These are phyloP conservation scores for Nannizzia gypsea DNA, from an alignment of 2,329 filamentous ascomycete species.

Conservation along the genomic window DNA sequence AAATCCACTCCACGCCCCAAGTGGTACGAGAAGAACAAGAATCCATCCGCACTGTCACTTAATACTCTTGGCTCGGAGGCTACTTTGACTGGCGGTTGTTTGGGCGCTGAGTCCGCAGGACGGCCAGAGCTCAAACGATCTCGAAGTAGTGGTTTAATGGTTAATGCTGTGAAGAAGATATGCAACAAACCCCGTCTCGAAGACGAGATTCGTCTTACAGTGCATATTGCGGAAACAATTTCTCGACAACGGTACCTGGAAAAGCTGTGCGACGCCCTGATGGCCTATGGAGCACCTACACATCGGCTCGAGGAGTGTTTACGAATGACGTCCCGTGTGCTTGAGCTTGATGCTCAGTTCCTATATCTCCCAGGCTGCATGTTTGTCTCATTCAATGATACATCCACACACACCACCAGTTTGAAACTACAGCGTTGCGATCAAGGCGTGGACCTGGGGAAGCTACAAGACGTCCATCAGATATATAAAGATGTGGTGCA, in stretches of 20 bases:
- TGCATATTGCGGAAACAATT: constrained; percentile 57
- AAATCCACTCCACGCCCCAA: constrained; percentile 14
- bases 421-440: constrained; percentile 34
- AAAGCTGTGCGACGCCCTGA: constrained; percentile 72
- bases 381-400: constrained; percentile 73
- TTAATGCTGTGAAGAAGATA: constrained; percentile 18
- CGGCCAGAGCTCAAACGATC: constrained; percentile 25
- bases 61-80: constrained; percentile 15
- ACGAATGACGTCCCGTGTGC: constrained; percentile 75
- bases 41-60: constrained; percentile 25
- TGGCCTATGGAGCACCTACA: constrained; percentile 82
- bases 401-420: constrained; percentile 35
- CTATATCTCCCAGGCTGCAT: constrained; percentile 85
- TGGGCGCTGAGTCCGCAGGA: background rate
- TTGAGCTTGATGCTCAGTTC: constrained; percentile 82
- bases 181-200: constrained; percentile 17
- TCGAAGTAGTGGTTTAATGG: constrained; percentile 25
- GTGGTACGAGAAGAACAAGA: constrained; percentile 32
- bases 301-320: constrained; percentile 85
- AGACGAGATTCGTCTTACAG: constrained; percentile 47
- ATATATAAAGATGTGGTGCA: constrained; percentile 40
- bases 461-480: constrained; percentile 34
- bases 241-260: constrained; percentile 72
- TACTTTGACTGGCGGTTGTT: background rate
- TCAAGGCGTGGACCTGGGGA: constrained; percentile 34